Evolutionary conservation across 2,329 filamentous ascomycete species (phyloP).

Genomic region (Periconia macrospinosa): DNA sequence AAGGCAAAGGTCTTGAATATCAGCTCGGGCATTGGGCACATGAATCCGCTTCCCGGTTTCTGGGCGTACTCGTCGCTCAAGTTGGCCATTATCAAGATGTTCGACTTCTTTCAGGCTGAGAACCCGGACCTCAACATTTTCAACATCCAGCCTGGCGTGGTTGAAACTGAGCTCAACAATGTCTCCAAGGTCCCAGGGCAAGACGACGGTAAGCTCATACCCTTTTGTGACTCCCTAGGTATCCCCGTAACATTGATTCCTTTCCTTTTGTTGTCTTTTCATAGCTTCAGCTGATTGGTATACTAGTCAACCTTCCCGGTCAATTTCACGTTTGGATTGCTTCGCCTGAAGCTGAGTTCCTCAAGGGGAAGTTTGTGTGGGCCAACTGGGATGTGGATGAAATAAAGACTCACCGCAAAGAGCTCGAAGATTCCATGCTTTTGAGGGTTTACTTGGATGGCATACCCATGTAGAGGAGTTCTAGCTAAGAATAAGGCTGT

Average conservation of each 20-base stretch:
- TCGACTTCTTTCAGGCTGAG: conserved; percentile 24
- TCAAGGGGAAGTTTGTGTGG: conserved; percentile 22
- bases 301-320: conserved; percentile 22
- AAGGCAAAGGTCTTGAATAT: conserved; percentile 42
- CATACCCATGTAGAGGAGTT: conserved; percentile 6
- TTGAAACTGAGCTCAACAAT: conserved; percentile 32
- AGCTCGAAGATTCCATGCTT: conserved; percentile 9
- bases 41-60: conserved; percentile 6
- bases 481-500: background rate
- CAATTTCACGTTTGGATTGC: conserved; percentile 36
- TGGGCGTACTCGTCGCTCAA: conserved; percentile 22
- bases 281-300: conserved; percentile 5
- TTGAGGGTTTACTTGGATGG: conserved; percentile 12
- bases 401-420: conserved; percentile 15
- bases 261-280: background rate
- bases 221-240: conserved; percentile 4
- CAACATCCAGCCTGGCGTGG: conserved; percentile 40
- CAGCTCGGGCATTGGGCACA: conserved; percentile 27
- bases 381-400: conserved; percentile 35
- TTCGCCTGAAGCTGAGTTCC: conserved; percentile 16
- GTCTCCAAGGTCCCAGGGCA: conserved; percentile 11
- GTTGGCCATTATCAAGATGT: conserved; percentile 32
- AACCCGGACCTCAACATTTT: conserved; percentile 19
- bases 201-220: conserved; percentile 30
- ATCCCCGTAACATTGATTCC: background rate